Evolutionary conservation across 2,329 filamentous ascomycete species (phyloP).

Genomic region (Colletotrichum musicola): DNA sequence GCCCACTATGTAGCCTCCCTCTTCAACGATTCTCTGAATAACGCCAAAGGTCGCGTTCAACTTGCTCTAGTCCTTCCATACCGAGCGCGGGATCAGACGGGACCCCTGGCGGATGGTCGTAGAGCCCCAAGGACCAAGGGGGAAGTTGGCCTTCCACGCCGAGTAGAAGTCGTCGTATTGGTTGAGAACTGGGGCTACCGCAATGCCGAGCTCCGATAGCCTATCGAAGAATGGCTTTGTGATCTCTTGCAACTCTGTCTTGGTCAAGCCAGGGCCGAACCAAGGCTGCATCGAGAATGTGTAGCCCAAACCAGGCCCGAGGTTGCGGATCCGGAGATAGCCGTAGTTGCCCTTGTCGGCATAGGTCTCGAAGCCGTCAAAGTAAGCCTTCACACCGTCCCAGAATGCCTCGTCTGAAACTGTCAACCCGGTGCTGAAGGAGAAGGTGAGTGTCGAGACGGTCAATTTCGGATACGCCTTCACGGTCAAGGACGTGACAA

Average conservation of each 20-base stretch:
- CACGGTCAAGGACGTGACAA: constrained; percentile 52
- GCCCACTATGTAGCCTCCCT: constrained; percentile 44
- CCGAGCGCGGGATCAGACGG: constrained; percentile 38
- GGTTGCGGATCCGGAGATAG: constrained; percentile 43
- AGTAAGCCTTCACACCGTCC: constrained; percentile 44
- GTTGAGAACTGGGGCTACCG: neutral
- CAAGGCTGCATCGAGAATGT: neutral
- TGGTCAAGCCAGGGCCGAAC: constrained; percentile 23
- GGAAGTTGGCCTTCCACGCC: constrained; percentile 33
- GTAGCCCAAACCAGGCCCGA: neutral
- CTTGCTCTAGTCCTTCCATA: constrained; percentile 37
- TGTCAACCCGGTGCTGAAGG: constrained; percentile 43
- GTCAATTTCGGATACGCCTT: constrained; percentile 53
- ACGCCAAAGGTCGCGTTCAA: constrained; percentile 50
- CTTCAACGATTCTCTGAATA: constrained; percentile 39
- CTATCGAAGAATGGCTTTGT: constrained; percentile 16
- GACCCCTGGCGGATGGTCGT: constrained; percentile 21
- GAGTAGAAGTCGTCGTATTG: constrained; percentile 17
- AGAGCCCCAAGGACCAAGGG: constrained; percentile 33
- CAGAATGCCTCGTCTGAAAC: constrained; percentile 48
- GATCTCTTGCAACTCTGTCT: constrained; percentile 1
- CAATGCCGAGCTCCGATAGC: neutral
- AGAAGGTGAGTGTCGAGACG: constrained; percentile 45
- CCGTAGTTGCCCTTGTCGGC: constrained; percentile 51
- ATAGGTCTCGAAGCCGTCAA: constrained; percentile 49